Evolutionary conservation across 164 flowering plant species (phyloP).

Genomic region (Paratinospora sagittata): DNA sequence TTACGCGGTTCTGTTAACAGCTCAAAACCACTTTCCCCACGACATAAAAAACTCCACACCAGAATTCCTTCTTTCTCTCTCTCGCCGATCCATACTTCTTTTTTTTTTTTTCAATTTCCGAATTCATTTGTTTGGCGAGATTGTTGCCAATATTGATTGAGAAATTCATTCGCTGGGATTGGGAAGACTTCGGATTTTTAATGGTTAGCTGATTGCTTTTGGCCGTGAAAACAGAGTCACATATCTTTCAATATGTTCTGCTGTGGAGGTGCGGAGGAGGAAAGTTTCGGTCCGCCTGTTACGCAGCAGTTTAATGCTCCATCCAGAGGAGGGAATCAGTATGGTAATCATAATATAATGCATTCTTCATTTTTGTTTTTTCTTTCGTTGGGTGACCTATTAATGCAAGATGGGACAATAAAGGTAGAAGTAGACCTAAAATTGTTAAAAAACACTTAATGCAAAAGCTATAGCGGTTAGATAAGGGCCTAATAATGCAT

Average conservation of each 20-base stretch:
- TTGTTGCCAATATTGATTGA: not conserved
- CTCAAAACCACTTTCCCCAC: not conserved
- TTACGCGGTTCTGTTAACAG: not conserved
- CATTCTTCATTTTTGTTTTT: not conserved
- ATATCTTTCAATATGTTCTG: not conserved
- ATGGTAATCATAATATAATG: not conserved
- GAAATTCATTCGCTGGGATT: not conserved
- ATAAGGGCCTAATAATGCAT: too few relatives aligned
- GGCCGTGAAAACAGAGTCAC: not conserved
- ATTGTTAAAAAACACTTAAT: too few relatives aligned
- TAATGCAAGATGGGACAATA: too few relatives aligned
- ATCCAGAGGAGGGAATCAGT: not conserved
- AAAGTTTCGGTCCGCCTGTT: not conserved
- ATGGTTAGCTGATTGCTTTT: not conserved
- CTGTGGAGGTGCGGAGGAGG: constrained; percentile 1
- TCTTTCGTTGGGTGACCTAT: too few relatives aligned
- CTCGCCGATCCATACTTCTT: too few relatives aligned
- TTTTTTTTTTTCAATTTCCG: too few relatives aligned
- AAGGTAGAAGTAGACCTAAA: too few relatives aligned
- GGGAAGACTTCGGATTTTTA: not conserved
- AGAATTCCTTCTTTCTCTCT: too few relatives aligned
- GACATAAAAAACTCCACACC: not conserved
- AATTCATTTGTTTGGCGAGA: too few relatives aligned
- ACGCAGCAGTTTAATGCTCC: not conserved
- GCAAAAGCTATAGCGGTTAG: too few relatives aligned